Base-by-base conservation (phyloP, 345 rosid genomes). In the Lumnitzera racemosa region DNA sequence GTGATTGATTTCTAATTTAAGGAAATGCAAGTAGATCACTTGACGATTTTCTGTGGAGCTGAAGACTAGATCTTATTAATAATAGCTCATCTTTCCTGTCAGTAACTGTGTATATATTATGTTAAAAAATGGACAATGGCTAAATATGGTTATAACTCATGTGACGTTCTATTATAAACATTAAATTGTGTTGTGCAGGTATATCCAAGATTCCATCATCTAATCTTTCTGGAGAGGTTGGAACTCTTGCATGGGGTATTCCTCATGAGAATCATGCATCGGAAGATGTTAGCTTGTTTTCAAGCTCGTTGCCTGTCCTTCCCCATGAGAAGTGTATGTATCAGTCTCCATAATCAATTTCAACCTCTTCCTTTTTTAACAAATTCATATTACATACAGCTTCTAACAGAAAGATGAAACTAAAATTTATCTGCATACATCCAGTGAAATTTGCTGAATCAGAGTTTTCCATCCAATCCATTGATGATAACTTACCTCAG, bases 301-400 rank as follows among this genome's bases (percentile, higher is more conserved):
- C 98, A 12, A 78, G 78, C 73, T 91, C 98, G 13, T 62, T 91
- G 63, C 98, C 96, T 29, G 89, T 84, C 63, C 87, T 91, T 60
- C 84, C 85, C 27, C 89, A 78, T 74, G 87, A 82, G 65, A 84
- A 86, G 62, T 53, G 96, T 88, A 79, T 46, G 87, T 61, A 16
- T 68, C 20, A 46, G 49, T 16, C 61, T 63, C 16, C 62, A 67
- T 3, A 23, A 29, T 25, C 31, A 24, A 25, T 47, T 16, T 43
- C 23, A n/a, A 24, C 10, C 8, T 24, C 50, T 17, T 14, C 9
- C 8, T 24, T 46, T 43, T 8, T 16, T 47, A 4, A 43, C 4
- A 17, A 7, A 46, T 17, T 11, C 51, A 11, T 10, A 48, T 47
- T 59, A 12, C 36, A 13, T 3, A 15, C 9, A 24, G 51, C 47